Base-by-base conservation (phyloP, 306 rosid genomes). In the Heteromeles arbutifolia region DNA sequence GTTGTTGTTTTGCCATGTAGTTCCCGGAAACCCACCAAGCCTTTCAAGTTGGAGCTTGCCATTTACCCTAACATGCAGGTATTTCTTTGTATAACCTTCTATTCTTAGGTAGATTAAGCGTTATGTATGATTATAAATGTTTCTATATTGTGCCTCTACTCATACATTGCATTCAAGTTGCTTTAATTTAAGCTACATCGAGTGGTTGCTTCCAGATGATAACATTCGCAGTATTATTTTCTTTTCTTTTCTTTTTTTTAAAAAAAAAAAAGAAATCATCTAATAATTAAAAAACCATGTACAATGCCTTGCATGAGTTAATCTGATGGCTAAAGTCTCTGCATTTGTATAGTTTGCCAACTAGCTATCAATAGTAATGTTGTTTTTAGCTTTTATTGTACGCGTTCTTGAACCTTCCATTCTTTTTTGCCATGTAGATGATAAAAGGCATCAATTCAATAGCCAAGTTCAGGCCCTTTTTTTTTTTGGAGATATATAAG, bases 11-110 rank as follows among this genome's bases (percentile, higher is more conserved):
- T 90, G 83, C 99, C 99, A 50, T 84, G 83, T 74, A 96, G 98
- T 73, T 82, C 90, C 32, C 92, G 91, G 22, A 86, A 75, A 44
- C 86, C 83, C 64, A 73, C 87, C 21, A 78, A 53, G 83, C 99
- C 99, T 81, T 89, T 57, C 87, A 96, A 92, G 94, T 82, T 96
- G 93, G 98, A 96, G 91, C 98, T 96, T 84, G 99, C 92, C 22
- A 77, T 90, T 18, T 96, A 96, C 85, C 62, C 88, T 72, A 80
- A 80, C 80, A 22, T 90, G 79, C 99, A 96, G 99, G 99, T 92
- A 90, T 71, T 65, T 37, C 22, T 34, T 26, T 41, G 18, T 67
- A 31, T 73, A 21, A 34, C 24, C 39, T 72, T 29, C 18, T 50
- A 73, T 70, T 77, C 77, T 76, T n/a, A 37, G 31, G 12, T 19